Evolutionary conservation across 2,329 filamentous ascomycete species (phyloP), one percentile per base, ranked within the genome.

Genomic region (Alternaria ethzedia): DNA sequence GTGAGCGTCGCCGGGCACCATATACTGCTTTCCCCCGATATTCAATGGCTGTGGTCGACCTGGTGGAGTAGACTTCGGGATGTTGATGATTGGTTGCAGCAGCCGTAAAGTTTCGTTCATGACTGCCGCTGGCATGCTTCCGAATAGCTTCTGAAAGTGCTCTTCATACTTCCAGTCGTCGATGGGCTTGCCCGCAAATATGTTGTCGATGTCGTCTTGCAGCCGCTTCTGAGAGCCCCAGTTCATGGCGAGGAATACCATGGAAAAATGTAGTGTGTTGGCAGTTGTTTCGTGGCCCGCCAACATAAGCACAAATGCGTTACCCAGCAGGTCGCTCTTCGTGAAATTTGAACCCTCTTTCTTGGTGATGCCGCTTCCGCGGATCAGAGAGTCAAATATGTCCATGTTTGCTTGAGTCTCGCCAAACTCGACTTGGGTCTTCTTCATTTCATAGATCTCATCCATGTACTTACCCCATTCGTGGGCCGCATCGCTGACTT

Each of bases 271-370:
- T 43, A 94, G 83, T 5, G 87, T 86, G 77, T 92, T 93, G 51
- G 91, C 91, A 2, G 91, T 91, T 2, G 92, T 94, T 79, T 96
- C 92, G 78, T 96, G 91, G 12, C 92, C 92, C 0, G 92, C 92
- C 2, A 94, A 83, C 64, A 87, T 85, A 64, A 88, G 81, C 52
- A 86, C 83, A 63, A 87, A 87, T 21, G 90, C 88, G 73, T 94
- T 94, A 54, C 91, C 90, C 26, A 91, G 81, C 62, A 94, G 90
- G 59, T 94, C 90, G 64, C 71, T 77, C 51, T 77, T 78, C 13
- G 73, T 62, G 13, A 78, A 26, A 2, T 67, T 64, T 8, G 65
- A 70, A 79, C 81, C 65, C 76, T 70, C 73, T 23, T 71, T 67
- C n/a, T 74, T 70, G 20, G 75, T 69, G 56, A 80, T 78, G 3